Evolutionary conservation across 1,139 yeast species (phyloP).

Genomic region (Meyerozyma sp.): DNA sequence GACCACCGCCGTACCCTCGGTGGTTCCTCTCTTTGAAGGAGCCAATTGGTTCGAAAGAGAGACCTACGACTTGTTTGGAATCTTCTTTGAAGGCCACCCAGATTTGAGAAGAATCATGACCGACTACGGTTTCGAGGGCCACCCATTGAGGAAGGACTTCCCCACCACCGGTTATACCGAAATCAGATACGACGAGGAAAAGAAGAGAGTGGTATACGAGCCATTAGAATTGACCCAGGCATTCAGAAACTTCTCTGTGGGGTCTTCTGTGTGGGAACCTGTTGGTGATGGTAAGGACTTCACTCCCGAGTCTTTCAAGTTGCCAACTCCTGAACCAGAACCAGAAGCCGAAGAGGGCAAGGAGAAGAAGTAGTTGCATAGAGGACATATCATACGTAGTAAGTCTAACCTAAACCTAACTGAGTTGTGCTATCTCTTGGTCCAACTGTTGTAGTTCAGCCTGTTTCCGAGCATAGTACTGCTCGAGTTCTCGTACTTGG

Average conservation of each 20-base stretch:
- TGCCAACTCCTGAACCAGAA: slow-evolving; percentile 80
- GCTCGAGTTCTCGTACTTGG: slow-evolving; percentile 60
- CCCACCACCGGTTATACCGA: slow-evolving; percentile 91
- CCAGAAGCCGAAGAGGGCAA: slow-evolving; percentile 45
- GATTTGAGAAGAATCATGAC: slow-evolving; percentile 88
- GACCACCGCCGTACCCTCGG: slow-evolving; percentile 74
- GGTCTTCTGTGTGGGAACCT: slow-evolving; percentile 88
- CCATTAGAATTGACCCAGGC: slow-evolving; percentile 90
- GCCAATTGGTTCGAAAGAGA: slow-evolving; percentile 91
- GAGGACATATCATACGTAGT: not conserved
- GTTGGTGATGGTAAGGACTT: slow-evolving; percentile 84
- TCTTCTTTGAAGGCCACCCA: slow-evolving; percentile 85
- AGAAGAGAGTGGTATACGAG: slow-evolving; percentile 84
- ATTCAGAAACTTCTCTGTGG: slow-evolving; percentile 84
- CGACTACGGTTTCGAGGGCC: slow-evolving; percentile 91
- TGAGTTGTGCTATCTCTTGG: slow-evolving; percentile 29
- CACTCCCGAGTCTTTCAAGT: slow-evolving; percentile 75
- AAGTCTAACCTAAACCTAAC: not conserved
- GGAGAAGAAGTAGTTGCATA: slow-evolving; percentile 12
- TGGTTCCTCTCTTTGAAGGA: slow-evolving; percentile 67
- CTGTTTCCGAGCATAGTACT: slow-evolving; percentile 47
- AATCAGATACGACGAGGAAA: slow-evolving; percentile 85
- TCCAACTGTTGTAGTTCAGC: slow-evolving; percentile 44
- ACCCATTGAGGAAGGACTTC: slow-evolving; percentile 88
- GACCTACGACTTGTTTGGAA: slow-evolving; percentile 80